Percentiles rank a stretch among this genome's conserved stretches.
phyloP scores from a whole-genome alignment of 148 eudicot species.

The Fagopyrum tataricum region DNA sequence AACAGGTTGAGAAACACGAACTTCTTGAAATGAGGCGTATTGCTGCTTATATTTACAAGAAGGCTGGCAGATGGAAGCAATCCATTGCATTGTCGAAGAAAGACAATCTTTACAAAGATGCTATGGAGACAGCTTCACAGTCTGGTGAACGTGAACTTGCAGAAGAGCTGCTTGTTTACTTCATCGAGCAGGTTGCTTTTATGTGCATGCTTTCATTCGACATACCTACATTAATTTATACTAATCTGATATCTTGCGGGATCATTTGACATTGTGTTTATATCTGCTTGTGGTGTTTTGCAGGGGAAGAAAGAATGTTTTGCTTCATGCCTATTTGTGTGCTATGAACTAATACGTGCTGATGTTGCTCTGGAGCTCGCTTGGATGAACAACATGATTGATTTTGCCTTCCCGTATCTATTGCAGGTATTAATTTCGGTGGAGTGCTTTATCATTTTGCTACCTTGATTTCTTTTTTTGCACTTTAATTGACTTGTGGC shows the following conservation, averaged over 20 bases:
- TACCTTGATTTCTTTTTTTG: not conserved
- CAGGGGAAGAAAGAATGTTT: slow-evolving; percentile 99
- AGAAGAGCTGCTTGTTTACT: slow-evolving; percentile 90
- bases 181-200: slow-evolving; percentile 68
- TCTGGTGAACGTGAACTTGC: slow-evolving; percentile 98
- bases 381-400: slow-evolving; percentile 97
- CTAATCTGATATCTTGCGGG: not conserved
- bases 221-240: not conserved
- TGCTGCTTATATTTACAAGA: slow-evolving; percentile 92
- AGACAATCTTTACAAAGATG: slow-evolving; percentile 86
- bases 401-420: slow-evolving; percentile 95
- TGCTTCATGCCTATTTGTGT: slow-evolving; percentile 93
- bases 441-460: not conserved
- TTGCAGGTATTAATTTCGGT: slow-evolving; percentile 47
- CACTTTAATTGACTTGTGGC: slow-evolving; percentile 1
- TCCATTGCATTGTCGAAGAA: slow-evolving; percentile 93
- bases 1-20: slow-evolving; percentile 95
- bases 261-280: not conserved
- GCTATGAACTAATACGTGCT: slow-evolving; percentile 74
- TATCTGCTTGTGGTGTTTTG: slow-evolving; percentile 18
- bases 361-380: slow-evolving; percentile 94
- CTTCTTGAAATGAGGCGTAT: slow-evolving; percentile 96
- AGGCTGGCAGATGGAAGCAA: slow-evolving; percentile 99
- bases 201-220: not conserved
- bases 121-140: slow-evolving; percentile 98